Percentiles rank a stretch among this genome's conserved stretches.
Conservation (phyloP, 352 stramenopile genomes). For the Pythium grandisporangium region DNA sequence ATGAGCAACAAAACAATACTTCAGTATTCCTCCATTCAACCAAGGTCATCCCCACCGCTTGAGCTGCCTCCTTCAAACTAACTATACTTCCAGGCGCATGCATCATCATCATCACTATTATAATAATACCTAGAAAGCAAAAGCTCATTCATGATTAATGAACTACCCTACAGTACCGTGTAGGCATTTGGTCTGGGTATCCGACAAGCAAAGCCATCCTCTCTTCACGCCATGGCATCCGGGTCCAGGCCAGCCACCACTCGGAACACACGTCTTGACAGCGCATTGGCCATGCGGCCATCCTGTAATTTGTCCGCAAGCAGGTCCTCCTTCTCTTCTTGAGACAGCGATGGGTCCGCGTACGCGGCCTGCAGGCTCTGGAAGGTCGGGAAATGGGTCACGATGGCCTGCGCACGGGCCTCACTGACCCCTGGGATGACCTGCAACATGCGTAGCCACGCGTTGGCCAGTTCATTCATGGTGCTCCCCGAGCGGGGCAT, state of each 20-base stretch:
- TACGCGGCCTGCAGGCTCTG: slow-evolving; percentile 38
- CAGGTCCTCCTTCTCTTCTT: slow-evolving; percentile 38
- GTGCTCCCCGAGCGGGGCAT: slow-evolving; percentile 22
- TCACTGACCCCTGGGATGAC: slow-evolving; percentile 68
- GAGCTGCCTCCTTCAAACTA: too few species aligned
- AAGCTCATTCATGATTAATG: too few species aligned
- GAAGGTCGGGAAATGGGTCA: slow-evolving; percentile 57
- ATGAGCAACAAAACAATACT: too few species aligned
- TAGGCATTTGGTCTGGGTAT: too few species aligned
- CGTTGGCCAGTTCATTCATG: slow-evolving; percentile 35
- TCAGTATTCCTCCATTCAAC: too few species aligned
- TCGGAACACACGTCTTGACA: slow-evolving; percentile 47
- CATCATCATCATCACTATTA: too few species aligned
- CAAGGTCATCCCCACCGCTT: too few species aligned
- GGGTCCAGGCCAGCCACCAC: slow-evolving; percentile 41
- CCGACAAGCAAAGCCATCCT: too few species aligned
- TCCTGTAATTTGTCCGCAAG: slow-evolving; percentile 40
- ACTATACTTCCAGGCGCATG: too few species aligned
- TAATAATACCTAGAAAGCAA: too few species aligned
- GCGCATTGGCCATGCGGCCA: slow-evolving; percentile 22
- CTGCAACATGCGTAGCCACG: slow-evolving; percentile 75
- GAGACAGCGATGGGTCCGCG: slow-evolving; percentile 19
- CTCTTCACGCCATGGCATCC: slow-evolving; percentile 18
- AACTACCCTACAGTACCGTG: too few species aligned
- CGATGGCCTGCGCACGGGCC: slow-evolving; percentile 50